A percentile compares a stretch with the other conserved stretches of the same genome.
These are phyloP conservation scores for Rhizophagus sp. DNA, from an alignment of 192 early-diverging fungal genomes.

Conservation along the genomic window DNA sequence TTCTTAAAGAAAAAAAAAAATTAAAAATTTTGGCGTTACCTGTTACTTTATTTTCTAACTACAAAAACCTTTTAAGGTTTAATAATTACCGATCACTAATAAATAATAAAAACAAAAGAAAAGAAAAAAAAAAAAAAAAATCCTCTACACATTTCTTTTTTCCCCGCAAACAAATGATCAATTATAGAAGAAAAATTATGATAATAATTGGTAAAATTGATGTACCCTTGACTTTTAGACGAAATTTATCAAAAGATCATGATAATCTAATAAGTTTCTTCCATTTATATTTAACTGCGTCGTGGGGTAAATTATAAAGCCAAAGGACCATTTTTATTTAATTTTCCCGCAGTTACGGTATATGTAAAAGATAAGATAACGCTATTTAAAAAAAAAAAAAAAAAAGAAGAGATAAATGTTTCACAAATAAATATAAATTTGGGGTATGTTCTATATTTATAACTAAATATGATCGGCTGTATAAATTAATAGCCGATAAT, in stretches of 20 bases:
- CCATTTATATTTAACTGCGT: not conserved
- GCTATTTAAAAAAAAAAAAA: not conserved
- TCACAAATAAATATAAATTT: not conserved
- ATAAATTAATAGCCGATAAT: conserved; percentile 1
- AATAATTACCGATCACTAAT: too few species aligned
- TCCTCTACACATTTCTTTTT: too few species aligned
- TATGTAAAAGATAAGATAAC: not conserved
- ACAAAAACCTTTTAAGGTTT: too few species aligned
- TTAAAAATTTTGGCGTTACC: too few species aligned
- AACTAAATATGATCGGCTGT: not conserved
- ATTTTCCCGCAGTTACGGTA: not conserved
- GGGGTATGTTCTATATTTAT: not conserved
- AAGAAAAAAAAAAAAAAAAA: not conserved
- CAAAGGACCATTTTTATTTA: not conserved
- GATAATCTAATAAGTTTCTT: not conserved
- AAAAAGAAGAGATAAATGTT: not conserved
- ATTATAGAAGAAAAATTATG: too few species aligned
- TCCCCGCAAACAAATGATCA: too few species aligned
- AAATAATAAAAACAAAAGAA: too few species aligned
- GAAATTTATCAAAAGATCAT: not conserved
- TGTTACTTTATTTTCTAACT: too few species aligned
- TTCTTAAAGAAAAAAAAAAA: too few species aligned
- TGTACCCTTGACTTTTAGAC: not conserved
- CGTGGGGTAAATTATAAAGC: conserved; percentile 2
- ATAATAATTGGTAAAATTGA: too few species aligned